A percentile compares a stretch with the other conserved stretches of the same genome.
Evolutionary conservation across 176 grass and related monocot species (phyloP).

Genomic region (Oryza punctata): DNA sequence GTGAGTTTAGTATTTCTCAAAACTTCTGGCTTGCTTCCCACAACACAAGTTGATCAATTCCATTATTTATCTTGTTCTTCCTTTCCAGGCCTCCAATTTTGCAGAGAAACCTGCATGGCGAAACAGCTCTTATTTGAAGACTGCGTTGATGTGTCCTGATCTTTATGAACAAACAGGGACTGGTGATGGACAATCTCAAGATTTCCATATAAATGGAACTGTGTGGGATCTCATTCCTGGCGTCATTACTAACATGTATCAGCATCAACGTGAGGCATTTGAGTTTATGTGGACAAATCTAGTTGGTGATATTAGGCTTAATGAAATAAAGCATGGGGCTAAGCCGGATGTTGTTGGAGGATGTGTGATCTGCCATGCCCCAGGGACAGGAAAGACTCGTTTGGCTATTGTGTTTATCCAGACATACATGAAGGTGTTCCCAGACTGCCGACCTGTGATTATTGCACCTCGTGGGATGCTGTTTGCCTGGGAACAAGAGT

Average conservation of each 20-base stretch:
- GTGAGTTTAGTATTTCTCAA: slow-evolving; percentile 46
- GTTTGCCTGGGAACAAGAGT: slow-evolving; percentile 90
- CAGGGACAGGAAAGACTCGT: slow-evolving; percentile 90
- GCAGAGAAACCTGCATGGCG: slow-evolving; percentile 46
- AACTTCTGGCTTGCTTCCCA: background rate
- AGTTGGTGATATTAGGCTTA: slow-evolving; percentile 68
- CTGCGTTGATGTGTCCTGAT: slow-evolving; percentile 47
- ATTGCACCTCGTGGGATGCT: slow-evolving; percentile 87
- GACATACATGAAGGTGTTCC: slow-evolving; percentile 85
- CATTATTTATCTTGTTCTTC: slow-evolving; percentile 25
- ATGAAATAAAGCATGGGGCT: slow-evolving; percentile 62
- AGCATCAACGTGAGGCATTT: slow-evolving; percentile 83
- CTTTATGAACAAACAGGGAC: slow-evolving; percentile 52
- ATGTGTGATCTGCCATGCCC: slow-evolving; percentile 92
- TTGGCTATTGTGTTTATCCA: slow-evolving; percentile 88
- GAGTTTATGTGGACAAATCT: slow-evolving; percentile 98
- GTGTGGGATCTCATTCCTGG: slow-evolving; percentile 94
- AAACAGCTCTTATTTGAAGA: slow-evolving; percentile 43
- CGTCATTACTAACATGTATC: slow-evolving; percentile 59
- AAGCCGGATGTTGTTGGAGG: slow-evolving; percentile 78
- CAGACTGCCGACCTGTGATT: slow-evolving; percentile 80
- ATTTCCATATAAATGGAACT: slow-evolving; percentile 53
- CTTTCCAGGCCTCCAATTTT: slow-evolving; percentile 51
- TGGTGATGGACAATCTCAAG: slow-evolving; percentile 33
- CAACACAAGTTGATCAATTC: background rate